A percentile compares a stretch with the other conserved stretches of the same genome.
These are phyloP conservation scores for Aspergillus ochraceus DNA, from an alignment of 2,329 filamentous ascomycete species.

Conservation along the genomic window DNA sequence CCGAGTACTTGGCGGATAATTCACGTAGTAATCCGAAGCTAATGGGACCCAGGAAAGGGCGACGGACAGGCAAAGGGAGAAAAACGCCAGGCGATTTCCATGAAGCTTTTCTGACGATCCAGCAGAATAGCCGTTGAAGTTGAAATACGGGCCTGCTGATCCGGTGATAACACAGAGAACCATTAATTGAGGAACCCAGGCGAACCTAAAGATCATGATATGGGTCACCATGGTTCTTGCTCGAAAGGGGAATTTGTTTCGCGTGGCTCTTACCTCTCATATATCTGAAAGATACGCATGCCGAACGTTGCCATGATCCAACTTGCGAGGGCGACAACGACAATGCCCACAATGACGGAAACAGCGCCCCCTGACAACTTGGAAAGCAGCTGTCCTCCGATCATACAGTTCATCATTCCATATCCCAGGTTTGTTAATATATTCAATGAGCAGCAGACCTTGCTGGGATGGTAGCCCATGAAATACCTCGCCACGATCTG, in stretches of 20 bases:
- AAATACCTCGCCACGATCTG: conserved; percentile 44
- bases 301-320: conserved; percentile 41
- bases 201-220: conserved; percentile 23
- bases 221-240: background rate
- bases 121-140: conserved; percentile 33
- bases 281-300: conserved; percentile 44
- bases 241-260: background rate
- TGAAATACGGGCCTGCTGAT: conserved; percentile 36
- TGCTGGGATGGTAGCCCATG: conserved; percentile 46
- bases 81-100: conserved; percentile 39
- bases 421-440: conserved; percentile 46
- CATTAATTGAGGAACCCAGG: conserved; percentile 45
- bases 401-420: conserved; percentile 43
- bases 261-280: conserved; percentile 37
- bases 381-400: conserved; percentile 48
- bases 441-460: conserved; percentile 41
- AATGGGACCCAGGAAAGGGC: conserved; percentile 37
- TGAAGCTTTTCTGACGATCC: conserved; percentile 28
- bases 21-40: conserved; percentile 47
- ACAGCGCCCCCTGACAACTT: conserved; percentile 39
- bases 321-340: conserved; percentile 37
- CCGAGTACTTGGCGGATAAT: conserved; percentile 40
- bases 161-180: conserved; percentile 43
- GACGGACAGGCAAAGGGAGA: conserved; percentile 38
- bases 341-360: conserved; percentile 40